Base-by-base conservation (phyloP, 1,284 basidiomycete species). In the Leccinum insolens region DNA sequence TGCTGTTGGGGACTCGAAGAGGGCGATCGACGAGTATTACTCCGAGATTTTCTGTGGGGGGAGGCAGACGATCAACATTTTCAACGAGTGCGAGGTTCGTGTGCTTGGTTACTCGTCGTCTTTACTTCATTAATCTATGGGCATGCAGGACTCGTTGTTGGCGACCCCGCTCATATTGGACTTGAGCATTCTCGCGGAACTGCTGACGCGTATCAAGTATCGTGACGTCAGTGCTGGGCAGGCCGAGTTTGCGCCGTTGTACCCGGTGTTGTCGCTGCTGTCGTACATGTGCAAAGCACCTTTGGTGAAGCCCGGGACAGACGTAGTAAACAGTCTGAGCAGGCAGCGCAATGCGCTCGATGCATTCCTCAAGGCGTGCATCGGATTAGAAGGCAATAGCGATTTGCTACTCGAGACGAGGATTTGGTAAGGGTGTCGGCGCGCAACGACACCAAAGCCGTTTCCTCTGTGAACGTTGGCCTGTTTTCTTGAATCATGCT, bases 21-120 rank as follows among this genome's bases (percentile, higher is more conserved):
- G 95, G 65, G 97, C 97, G 59, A 96, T 99, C 85, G 97, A 99
- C 82, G 97, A 99, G 86, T 99, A 99, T 85, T 96, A 96, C 82
- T 96, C 94, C 15, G 97, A 99, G 83, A 93, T 93, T 76, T 90
- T 93, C 83, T 91, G 90, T 69, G 91, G 90, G 78, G 92, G 92
- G 46, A 85, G 91, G 69, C 91, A 90, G 71, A 93, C 90, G 4
- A 93, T 95, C 84, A 94, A 94, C 82, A 96, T 97, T 81, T 97
- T 96, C 88, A 97, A 97, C 81, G 92, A 95, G 82, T 98, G 96
- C 85, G 95, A 96, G 84, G 88, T 89, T 74, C 22, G 85, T 76
- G 6, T 17, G 9, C 2, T 25, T 52, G 25, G 1, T 41, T 66
- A 41, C 41, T 57, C 28, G 7, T 52, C 34, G 59, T 65, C 67